These are phyloP conservation scores for Aegle marmelos DNA, from an alignment of 345 rosid genomes.

Conservation along the genomic window DNA sequence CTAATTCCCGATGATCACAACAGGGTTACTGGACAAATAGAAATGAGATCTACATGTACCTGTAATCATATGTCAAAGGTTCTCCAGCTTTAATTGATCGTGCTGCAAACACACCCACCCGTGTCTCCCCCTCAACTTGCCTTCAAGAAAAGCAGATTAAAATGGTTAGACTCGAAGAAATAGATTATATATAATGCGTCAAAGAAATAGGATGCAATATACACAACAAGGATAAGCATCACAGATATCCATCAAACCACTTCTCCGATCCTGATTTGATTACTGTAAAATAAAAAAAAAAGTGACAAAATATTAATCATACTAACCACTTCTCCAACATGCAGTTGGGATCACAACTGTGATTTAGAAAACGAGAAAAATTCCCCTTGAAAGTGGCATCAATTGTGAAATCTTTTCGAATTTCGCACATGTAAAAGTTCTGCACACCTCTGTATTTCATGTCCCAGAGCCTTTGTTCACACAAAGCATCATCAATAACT, in stretches of 20 bases:
- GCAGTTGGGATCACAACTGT: slow-evolving; percentile 91
- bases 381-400: slow-evolving; percentile 99
- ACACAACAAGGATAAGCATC: not conserved
- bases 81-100: slow-evolving; percentile 75
- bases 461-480: slow-evolving; percentile 98
- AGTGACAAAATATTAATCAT: not conserved
- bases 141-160: slow-evolving; percentile 29
- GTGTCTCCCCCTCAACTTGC: slow-evolving; percentile 94
- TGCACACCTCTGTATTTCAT: slow-evolving; percentile 79
- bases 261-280: not conserved
- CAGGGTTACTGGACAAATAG: not conserved
- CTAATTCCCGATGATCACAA: not conserved
- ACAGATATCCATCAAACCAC: not conserved
- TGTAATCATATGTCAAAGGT: slow-evolving; percentile 89
- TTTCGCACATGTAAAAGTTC: slow-evolving; percentile 98
- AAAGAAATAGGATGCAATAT: not conserved
- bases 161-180: not conserved
- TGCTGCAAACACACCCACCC: slow-evolving; percentile 92
- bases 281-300: not conserved
- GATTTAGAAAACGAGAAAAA: slow-evolving; percentile 86
- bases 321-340: slow-evolving; percentile 85
- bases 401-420: slow-evolving; percentile 88
- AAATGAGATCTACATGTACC: slow-evolving; percentile 35
- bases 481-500: slow-evolving; percentile 86
- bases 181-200: no score